These are phyloP conservation scores for Starmerella vitae DNA, from an alignment of 805 yeast species.

Conservation along the genomic window DNA sequence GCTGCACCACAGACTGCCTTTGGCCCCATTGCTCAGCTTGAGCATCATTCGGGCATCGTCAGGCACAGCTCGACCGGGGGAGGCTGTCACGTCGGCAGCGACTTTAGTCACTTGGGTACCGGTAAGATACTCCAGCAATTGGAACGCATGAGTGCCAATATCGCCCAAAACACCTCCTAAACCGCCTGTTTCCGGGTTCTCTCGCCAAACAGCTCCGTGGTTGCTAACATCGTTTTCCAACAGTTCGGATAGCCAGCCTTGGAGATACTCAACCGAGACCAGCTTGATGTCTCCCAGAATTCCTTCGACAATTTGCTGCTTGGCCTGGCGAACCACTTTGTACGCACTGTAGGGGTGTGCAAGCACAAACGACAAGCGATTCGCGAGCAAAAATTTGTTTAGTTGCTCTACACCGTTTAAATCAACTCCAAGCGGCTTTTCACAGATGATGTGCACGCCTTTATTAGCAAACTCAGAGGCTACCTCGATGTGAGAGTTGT, in stretches of 20 bases:
- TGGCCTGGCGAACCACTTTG: background rate
- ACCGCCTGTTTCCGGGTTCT: conserved; percentile 2
- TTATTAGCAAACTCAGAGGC: conserved; percentile 2
- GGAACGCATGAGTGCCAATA: conserved; percentile 7
- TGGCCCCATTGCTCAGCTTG: conserved; percentile 1
- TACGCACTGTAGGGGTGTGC: conserved; percentile 5
- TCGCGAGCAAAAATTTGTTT: background rate
- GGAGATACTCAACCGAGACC: conserved; percentile 6
- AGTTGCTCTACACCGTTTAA: background rate
- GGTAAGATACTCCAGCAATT: conserved; percentile 2
- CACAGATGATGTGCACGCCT: conserved; percentile 6
- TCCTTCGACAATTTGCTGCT: conserved; percentile 1
- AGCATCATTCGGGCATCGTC: conserved; percentile 4
- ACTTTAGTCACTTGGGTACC: background rate
- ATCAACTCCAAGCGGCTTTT: conserved; percentile 3
- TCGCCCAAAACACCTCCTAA: conserved; percentile 6
- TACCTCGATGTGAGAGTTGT: conserved; percentile 1
- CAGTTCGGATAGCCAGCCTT: conserved; percentile 6
- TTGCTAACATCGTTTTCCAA: conserved; percentile 2
- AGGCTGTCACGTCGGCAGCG: background rate
- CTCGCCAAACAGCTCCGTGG: conserved; percentile 5
- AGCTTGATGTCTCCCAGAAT: conserved; percentile 1
- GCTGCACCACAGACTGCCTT: conserved; percentile 7
- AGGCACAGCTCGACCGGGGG: conserved; percentile 4
- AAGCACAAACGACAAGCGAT: conserved; percentile 1